A percentile compares a stretch with the other conserved stretches of the same genome.
These are phyloP conservation scores for Sordariomycetes sp. DNA, from an alignment of 2,329 filamentous ascomycete genomes.

Conservation along the genomic window DNA sequence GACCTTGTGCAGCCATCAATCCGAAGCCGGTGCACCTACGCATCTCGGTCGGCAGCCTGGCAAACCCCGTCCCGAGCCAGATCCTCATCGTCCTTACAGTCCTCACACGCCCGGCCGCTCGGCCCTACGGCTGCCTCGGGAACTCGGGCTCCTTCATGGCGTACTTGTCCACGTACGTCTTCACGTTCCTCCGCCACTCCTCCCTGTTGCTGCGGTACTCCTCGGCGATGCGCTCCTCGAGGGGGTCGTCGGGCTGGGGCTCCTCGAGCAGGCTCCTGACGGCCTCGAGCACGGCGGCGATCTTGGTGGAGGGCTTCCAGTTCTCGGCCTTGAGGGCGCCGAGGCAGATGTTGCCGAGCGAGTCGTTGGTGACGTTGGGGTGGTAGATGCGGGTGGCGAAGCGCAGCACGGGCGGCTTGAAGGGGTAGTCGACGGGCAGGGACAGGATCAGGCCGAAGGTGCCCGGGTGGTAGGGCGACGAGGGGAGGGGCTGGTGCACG, in stretches of 20 bases:
- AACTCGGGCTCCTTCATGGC: slow-evolving; percentile 41
- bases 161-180: slow-evolving; percentile 65
- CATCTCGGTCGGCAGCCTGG: too few relatives aligned
- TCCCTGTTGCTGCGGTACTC: slow-evolving; percentile 63
- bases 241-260: slow-evolving; percentile 81
- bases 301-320: slow-evolving; percentile 83
- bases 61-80: too few relatives aligned
- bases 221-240: slow-evolving; percentile 79
- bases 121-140: too few relatives aligned
- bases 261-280: slow-evolving; percentile 65
- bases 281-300: slow-evolving; percentile 68
- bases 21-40: too few relatives aligned
- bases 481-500: slow-evolving; percentile 32
- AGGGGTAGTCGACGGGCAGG: slow-evolving; percentile 77
- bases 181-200: slow-evolving; percentile 66
- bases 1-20: too few relatives aligned
- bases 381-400: slow-evolving; percentile 93
- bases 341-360: slow-evolving; percentile 76
- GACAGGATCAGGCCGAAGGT: slow-evolving; percentile 63
- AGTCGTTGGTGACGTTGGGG: slow-evolving; percentile 86
- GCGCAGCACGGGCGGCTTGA: slow-evolving; percentile 72
- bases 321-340: slow-evolving; percentile 74
- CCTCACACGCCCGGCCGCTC: too few relatives aligned
- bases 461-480: slow-evolving; percentile 51
- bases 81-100: too few relatives aligned